These are phyloP conservation scores for Dothiorella sarmentorum DNA, from an alignment of 2,329 filamentous ascomycete species.

Conservation along the genomic window DNA sequence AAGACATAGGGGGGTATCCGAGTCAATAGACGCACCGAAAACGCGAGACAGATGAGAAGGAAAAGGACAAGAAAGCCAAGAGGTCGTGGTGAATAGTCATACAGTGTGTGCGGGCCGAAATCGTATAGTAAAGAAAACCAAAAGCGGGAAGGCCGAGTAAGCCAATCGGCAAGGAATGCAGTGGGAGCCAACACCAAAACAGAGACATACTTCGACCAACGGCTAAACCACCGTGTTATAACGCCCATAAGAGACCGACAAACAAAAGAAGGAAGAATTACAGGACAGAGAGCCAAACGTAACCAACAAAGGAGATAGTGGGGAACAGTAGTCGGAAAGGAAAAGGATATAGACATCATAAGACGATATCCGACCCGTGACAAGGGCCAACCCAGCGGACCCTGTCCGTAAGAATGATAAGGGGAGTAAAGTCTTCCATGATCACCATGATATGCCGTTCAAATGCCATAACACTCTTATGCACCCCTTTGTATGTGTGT, in stretches of 20 bases:
- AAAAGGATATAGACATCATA: constrained; percentile 4
- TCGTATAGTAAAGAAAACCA: not conserved
- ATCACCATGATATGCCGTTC: not conserved
- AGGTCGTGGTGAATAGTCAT: constrained; percentile 6
- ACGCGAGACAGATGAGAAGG: not conserved
- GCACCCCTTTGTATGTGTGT: not conserved
- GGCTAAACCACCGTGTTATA: not conserved
- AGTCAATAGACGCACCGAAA: constrained; percentile 1
- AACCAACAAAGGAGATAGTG: not conserved
- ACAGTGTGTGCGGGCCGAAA: constrained; percentile 6
- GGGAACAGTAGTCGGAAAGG: not conserved
- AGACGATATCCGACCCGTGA: not conserved
- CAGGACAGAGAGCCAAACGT: not conserved
- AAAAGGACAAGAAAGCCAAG: not conserved
- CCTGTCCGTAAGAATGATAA: not conserved
- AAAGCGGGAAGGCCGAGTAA: not conserved
- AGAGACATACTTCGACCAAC: not conserved
- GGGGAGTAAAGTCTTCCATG: not conserved
- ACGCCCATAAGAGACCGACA: not conserved
- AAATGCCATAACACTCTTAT: not conserved
- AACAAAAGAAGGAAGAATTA: not conserved
- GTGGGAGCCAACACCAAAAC: not conserved
- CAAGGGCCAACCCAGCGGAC: not conserved
- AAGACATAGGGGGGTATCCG: constrained; percentile 12
- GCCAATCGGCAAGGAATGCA: not conserved